Evolutionary conservation across 768 basidiomycete genomes (phyloP).

Genomic region (Peribolospora baueri): DNA sequence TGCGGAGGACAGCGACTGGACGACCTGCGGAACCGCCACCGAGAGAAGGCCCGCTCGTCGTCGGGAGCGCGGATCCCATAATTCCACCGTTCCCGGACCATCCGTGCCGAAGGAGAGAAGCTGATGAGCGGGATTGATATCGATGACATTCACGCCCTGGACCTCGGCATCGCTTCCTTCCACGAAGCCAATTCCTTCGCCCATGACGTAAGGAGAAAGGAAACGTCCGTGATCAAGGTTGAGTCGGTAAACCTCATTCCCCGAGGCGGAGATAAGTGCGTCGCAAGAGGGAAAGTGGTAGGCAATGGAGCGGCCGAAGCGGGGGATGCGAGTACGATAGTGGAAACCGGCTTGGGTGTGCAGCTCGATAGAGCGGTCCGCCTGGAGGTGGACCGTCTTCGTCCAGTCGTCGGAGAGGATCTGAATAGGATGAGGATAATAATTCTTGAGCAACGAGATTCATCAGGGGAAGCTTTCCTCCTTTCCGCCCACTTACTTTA

Average conservation of each 20-base stretch:
- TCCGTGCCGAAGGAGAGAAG: slow-evolving; percentile 73
- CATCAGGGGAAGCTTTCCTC: slow-evolving; percentile 13
- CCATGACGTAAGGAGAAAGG: slow-evolving; percentile 35
- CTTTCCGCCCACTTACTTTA: slow-evolving; percentile 38
- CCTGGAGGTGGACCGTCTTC: slow-evolving; percentile 87
- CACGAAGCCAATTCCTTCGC: slow-evolving; percentile 21
- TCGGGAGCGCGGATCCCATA: slow-evolving; percentile 85
- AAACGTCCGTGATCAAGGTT: slow-evolving; percentile 91
- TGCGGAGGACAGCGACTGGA: neutral
- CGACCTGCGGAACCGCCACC: slow-evolving; percentile 33
- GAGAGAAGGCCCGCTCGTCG: slow-evolving; percentile 42
- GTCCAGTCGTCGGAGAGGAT: slow-evolving; percentile 96
- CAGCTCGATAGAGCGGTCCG: slow-evolving; percentile 76
- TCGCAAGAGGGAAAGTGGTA: slow-evolving; percentile 92
- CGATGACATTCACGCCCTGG: slow-evolving; percentile 65
- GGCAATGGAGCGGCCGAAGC: slow-evolving; percentile 69
- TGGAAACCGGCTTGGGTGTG: slow-evolving; percentile 87
- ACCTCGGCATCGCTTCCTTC: slow-evolving; percentile 32
- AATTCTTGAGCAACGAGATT: neutral
- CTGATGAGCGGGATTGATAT: slow-evolving; percentile 81
- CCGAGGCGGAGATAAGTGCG: slow-evolving; percentile 57
- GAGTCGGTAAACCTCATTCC: slow-evolving; percentile 69
- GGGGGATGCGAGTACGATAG: slow-evolving; percentile 78
- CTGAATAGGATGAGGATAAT: slow-evolving; percentile 22
- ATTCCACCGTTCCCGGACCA: slow-evolving; percentile 57